Base-by-base conservation (phyloP, 1,284 basidiomycete genomes). In the Pseudozyma sp. region DNA sequence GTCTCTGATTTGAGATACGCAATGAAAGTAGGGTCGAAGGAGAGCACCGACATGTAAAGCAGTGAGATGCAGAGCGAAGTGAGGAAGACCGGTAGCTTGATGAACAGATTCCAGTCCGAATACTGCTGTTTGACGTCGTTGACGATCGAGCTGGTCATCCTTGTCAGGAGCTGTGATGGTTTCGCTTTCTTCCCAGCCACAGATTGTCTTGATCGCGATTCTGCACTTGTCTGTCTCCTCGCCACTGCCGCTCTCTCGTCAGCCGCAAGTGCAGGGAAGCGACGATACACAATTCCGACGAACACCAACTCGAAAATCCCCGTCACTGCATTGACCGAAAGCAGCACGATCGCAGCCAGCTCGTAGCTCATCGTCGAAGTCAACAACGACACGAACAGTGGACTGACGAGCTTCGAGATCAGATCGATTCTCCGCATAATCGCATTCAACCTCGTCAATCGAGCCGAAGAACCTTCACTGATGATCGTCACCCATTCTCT, bases 401-500 rank as follows among this genome's bases (percentile, higher is more conserved):
- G 89, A 1, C 89, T 87, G 5, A 88, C 68, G 5, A 90, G 87
- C 74, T 90, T 89, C 75, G 87, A 88, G 13, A 89, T 79, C 2
- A 90, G 85, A 73, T 90, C 88, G 52, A 89, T 89, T 10, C 88
- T 87, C 5, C 89, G 86, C 73, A 60, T 83, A 59, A 77, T 83
- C 19, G 64, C 82, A 69, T 61, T 86, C 79, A 55, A 83, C 79
- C 47, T 79, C 77, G 9, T 85, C 78, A 81, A 57, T n/a, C 77
- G 51, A 11, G 63, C 60, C 14, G 70, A 61, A 18, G 62, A 63
- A 2, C 70, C 73, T 43, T 52, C 61, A 0, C 87, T 86, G 62
- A 89, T 88, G 49, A 85, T 79, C 0, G 87, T 87, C 0, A 88
- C 87, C 89, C 89, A 90, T 65, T 89, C 89, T n/a, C 89, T 82